A percentile compares a stretch with the other conserved stretches of the same genome.
Evolutionary conservation across 306 rosid species (phyloP).

Genomic region (Pterocarpus santalinus): DNA sequence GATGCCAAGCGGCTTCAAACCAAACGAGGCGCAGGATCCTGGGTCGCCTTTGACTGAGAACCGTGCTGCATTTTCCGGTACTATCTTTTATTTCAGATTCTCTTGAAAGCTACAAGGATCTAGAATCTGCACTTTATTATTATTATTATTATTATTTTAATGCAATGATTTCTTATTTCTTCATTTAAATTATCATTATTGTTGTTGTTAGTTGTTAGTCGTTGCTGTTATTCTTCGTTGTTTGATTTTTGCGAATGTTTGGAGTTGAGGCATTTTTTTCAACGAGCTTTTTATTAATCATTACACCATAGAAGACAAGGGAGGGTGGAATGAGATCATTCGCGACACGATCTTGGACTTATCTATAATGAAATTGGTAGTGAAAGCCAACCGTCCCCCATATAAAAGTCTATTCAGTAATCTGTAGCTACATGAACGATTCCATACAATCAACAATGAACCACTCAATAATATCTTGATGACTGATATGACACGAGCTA

Average conservation of each 20-base stretch:
- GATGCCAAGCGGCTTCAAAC: conserved; percentile 40
- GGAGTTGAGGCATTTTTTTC: neutral
- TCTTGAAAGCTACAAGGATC: neutral
- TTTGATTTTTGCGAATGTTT: neutral
- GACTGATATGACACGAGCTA: neutral
- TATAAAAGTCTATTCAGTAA: neutral
- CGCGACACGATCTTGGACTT: neutral
- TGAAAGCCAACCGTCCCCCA: too few species aligned
- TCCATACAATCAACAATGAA: neutral
- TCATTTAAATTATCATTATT: neutral
- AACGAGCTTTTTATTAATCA: neutral
- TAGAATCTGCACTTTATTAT: conserved; percentile 3
- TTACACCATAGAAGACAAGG: neutral
- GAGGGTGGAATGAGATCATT: conserved; percentile 10
- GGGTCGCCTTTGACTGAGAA: conserved; percentile 38
- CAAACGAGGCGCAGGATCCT: neutral
- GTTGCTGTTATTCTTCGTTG: neutral
- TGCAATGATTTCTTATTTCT: too few species aligned
- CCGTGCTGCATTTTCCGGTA: conserved; percentile 59
- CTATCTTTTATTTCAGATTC: conserved; percentile 1
- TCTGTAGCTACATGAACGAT: neutral
- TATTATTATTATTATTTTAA: neutral
- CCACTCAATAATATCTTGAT: neutral
- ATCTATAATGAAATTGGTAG: neutral
- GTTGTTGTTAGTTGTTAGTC: neutral